Evolutionary conservation across 2,329 filamentous ascomycete species (phyloP).

Genomic region (Beauveria sp.): DNA sequence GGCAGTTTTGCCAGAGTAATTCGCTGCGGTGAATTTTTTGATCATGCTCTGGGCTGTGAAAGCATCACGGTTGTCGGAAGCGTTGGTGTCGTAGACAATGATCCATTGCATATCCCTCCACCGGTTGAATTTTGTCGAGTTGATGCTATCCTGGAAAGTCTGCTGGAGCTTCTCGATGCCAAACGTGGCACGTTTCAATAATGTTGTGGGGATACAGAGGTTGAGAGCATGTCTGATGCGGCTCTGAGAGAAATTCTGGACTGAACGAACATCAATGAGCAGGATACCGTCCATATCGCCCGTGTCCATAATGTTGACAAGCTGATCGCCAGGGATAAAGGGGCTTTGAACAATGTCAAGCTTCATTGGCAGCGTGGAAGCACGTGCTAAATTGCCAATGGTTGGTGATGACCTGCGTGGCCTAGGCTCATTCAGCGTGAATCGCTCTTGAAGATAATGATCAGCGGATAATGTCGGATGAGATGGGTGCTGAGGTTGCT

Average conservation of each 20-base stretch:
- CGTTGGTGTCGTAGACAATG: slow-evolving; percentile 78
- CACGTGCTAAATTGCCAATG: slow-evolving; percentile 21
- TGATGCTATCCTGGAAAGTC: slow-evolving; percentile 67
- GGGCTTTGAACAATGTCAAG: slow-evolving; percentile 38
- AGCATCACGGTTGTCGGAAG: slow-evolving; percentile 73
- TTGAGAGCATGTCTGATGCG: slow-evolving; percentile 78
- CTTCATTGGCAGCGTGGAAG: slow-evolving; percentile 46
- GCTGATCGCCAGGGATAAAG: slow-evolving; percentile 46
- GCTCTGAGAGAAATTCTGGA: slow-evolving; percentile 69
- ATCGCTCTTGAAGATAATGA: slow-evolving; percentile 43
- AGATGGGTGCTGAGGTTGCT: slow-evolving; percentile 4
- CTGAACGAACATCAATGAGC: slow-evolving; percentile 78
- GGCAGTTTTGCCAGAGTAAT: slow-evolving; percentile 65
- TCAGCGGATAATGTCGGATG: slow-evolving; percentile 25
- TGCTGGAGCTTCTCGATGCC: slow-evolving; percentile 81
- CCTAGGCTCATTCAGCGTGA: slow-evolving; percentile 44
- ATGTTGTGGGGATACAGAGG: slow-evolving; percentile 87
- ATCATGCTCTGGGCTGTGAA: slow-evolving; percentile 75
- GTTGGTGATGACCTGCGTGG: slow-evolving; percentile 30
- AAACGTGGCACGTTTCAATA: slow-evolving; percentile 85
- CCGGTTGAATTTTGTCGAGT: slow-evolving; percentile 63
- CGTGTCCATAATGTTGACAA: slow-evolving; percentile 48
- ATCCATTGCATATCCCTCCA: slow-evolving; percentile 73
- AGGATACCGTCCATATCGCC: slow-evolving; percentile 43
- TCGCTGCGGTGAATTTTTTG: slow-evolving; percentile 85